phyloP scores from a whole-genome alignment of 1,139 yeast genomes.

The Diutina neorugosa region DNA sequence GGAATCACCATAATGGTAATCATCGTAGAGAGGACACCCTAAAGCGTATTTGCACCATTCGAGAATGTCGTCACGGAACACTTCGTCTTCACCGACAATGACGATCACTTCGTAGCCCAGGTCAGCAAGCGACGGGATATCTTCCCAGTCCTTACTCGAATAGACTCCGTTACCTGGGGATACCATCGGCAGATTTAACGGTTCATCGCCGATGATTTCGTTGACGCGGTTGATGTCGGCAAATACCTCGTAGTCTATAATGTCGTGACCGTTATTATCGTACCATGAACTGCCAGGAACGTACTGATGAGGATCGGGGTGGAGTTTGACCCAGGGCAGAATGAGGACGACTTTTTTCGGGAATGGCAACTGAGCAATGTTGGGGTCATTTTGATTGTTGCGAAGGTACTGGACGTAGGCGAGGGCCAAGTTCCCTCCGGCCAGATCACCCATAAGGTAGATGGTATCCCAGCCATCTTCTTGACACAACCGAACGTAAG shows the following conservation, averaged over 20 bases:
- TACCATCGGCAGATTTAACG: conserved; percentile 9
- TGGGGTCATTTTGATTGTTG: background rate
- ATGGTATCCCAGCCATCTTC: background rate
- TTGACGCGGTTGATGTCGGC: conserved; percentile 6
- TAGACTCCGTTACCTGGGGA: conserved; percentile 12
- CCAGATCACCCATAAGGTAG: conserved; percentile 24
- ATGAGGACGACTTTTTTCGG: conserved; percentile 23
- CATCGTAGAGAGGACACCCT: conserved; percentile 14
- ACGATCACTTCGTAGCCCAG: conserved; percentile 17
- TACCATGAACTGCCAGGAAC: conserved; percentile 18
- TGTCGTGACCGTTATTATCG: conserved; percentile 22
- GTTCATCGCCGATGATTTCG: conserved; percentile 10
- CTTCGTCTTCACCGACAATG: conserved; percentile 31
- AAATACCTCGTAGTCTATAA: conserved; percentile 13
- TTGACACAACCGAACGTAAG: conserved; percentile 15
- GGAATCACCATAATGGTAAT: conserved; percentile 14
- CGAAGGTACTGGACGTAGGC: conserved; percentile 14
- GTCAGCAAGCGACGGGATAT: conserved; percentile 2
- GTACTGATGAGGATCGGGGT: conserved; percentile 13
- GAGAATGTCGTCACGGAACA: conserved; percentile 29
- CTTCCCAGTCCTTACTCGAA: conserved; percentile 4
- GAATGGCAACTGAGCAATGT: background rate
- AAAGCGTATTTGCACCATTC: conserved; percentile 25
- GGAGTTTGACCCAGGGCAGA: conserved; percentile 29
- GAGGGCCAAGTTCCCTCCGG: conserved; percentile 28